Conservation (phyloP, 2,329 filamentous ascomycete genomes). For the Alternaria triticimaculans region DNA sequence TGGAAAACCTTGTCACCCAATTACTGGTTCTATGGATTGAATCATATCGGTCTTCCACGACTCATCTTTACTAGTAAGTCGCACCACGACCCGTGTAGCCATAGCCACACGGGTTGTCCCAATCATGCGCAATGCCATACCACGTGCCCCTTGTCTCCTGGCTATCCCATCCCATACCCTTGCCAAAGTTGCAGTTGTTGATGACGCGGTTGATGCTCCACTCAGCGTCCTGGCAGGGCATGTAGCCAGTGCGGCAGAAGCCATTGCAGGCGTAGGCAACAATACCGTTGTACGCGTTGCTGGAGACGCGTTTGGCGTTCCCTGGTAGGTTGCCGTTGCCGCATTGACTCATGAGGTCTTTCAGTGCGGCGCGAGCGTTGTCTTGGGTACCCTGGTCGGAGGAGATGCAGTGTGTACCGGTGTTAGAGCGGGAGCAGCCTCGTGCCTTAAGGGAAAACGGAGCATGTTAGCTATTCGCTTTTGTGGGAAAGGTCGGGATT, state of each 20-base stretch:
- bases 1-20: not conserved
- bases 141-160: not conserved
- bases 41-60: not conserved
- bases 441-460: not conserved
- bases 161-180: not conserved
- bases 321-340: not conserved
- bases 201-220: not conserved
- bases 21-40: not conserved
- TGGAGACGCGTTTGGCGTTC: not conserved
- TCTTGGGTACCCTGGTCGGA: not conserved
- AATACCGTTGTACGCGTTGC: not conserved
- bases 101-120: not conserved
- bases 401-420: not conserved
- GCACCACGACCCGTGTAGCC: not conserved
- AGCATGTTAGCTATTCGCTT: not conserved
- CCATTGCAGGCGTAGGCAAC: not conserved
- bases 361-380: not conserved
- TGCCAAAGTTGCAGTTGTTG: not conserved
- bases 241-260: not conserved
- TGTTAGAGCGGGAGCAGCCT: not conserved
- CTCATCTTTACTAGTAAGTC: not conserved
- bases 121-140: not conserved
- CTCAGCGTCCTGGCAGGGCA: not conserved
- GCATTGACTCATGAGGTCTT: not conserved
- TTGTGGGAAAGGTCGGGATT: accelerated